A percentile compares a stretch with the other conserved stretches of the same genome.
Evolutionary conservation across 371 early-diverging fungal species (phyloP).

Genomic region (Phascolomyces articulosus): DNA sequence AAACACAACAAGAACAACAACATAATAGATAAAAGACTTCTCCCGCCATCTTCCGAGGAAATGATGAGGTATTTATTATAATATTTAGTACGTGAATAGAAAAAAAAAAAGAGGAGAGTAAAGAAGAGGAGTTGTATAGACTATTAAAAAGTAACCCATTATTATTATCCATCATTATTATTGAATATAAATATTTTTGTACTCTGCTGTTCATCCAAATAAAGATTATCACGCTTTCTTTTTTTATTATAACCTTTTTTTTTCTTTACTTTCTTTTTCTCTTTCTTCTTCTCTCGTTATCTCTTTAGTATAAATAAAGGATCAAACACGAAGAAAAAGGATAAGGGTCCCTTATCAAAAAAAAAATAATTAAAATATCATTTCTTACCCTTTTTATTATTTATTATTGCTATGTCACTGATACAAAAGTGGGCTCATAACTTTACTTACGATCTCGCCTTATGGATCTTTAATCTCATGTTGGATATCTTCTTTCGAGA

Average conservation of each 20-base stretch:
- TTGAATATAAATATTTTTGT: no score
- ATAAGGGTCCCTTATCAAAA: not conserved
- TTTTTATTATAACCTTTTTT: not conserved
- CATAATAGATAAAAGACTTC: no score
- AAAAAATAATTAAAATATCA: not conserved
- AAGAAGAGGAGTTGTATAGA: no score
- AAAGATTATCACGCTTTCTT: not conserved
- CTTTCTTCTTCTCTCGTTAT: no score
- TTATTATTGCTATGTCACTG: not conserved
- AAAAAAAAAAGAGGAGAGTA: no score
- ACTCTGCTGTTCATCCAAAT: no score
- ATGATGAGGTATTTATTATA: no score
- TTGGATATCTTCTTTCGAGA: slow-evolving; percentile 86
- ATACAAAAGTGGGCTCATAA: slow-evolving; percentile 8
- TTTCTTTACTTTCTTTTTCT: not conserved
- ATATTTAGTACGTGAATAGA: no score
- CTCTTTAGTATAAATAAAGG: no score
- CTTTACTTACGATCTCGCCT: slow-evolving; percentile 21
- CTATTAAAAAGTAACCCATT: no score
- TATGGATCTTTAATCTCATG: slow-evolving; percentile 56
- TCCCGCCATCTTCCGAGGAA: not conserved
- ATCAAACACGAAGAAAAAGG: no score
- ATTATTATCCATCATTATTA: no score
- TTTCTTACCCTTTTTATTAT: not conserved
- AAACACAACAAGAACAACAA: not conserved